These are phyloP conservation scores for Penicillium psychrosexuale DNA, from an alignment of 2,329 filamentous ascomycete genomes.

Conservation along the genomic window DNA sequence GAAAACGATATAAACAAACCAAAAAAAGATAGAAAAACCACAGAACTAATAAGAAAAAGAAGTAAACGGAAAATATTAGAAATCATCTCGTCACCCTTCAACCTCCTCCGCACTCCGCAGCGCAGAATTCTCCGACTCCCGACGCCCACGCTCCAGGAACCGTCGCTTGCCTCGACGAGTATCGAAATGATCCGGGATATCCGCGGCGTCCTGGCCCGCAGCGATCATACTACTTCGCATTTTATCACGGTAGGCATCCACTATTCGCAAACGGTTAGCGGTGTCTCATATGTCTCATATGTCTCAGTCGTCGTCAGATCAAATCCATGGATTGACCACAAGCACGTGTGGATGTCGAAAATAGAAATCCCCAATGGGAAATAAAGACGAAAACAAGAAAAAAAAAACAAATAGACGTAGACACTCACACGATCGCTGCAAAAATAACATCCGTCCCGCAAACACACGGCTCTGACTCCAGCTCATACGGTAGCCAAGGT, in stretches of 20 bases:
- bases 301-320: neutral
- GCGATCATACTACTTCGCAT: slow-evolving; percentile 78
- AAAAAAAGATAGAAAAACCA: neutral
- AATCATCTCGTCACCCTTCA: slow-evolving; percentile 22
- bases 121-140: slow-evolving; percentile 26
- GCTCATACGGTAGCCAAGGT: slow-evolving; percentile 90
- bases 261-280: slow-evolving; percentile 45
- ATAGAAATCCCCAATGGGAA: slow-evolving; percentile 6
- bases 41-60: neutral
- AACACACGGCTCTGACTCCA: slow-evolving; percentile 95
- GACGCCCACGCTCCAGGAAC: slow-evolving; percentile 56
- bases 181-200: slow-evolving; percentile 80
- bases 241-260: slow-evolving; percentile 93
- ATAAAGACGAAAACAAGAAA: slow-evolving; percentile 1
- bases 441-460: slow-evolving; percentile 77
- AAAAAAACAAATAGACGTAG: neutral
- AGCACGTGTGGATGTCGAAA: slow-evolving; percentile 8
- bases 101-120: slow-evolving; percentile 39
- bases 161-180: slow-evolving; percentile 79
- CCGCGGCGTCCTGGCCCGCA: slow-evolving; percentile 69
- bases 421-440: slow-evolving; percentile 84
- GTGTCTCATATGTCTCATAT: neutral
- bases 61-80: neutral
- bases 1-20: neutral
- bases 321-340: neutral